phyloP scores from a whole-genome alignment of 2,329 filamentous ascomycete genomes.

The Rhexocercosporidium sp. region DNA sequence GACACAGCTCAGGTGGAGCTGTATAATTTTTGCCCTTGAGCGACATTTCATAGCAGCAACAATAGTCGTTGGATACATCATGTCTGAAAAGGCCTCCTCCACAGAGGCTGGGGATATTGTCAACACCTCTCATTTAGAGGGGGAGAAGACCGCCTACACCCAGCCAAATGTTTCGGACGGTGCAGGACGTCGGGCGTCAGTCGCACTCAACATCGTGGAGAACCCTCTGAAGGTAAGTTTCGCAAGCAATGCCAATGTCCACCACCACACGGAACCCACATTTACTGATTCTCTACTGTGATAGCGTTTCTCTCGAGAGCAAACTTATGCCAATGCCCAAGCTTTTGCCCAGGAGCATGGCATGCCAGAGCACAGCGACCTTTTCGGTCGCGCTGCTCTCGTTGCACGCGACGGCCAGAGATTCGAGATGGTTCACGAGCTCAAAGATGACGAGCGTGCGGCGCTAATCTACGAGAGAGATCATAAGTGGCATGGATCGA shows the following conservation, averaged over 20 bases:
- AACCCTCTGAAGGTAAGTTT: slow-evolving; percentile 14
- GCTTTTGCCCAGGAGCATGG: slow-evolving; percentile 64
- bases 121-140: slow-evolving; percentile 7
- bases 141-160: background rate
- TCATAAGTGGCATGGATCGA: slow-evolving; percentile 70
- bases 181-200: background rate
- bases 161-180: background rate
- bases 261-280: background rate
- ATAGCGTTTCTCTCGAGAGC: slow-evolving; percentile 48
- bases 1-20: background rate
- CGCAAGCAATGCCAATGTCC: background rate
- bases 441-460: slow-evolving; percentile 40
- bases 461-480: slow-evolving; percentile 57
- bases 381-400: slow-evolving; percentile 67
- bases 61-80: background rate
- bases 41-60: background rate
- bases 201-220: slow-evolving; percentile 16
- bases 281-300: background rate
- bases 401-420: slow-evolving; percentile 44
- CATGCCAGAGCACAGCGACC: slow-evolving; percentile 59
- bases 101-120: slow-evolving; percentile 1
- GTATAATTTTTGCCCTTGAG: background rate
- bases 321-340: slow-evolving; percentile 50
- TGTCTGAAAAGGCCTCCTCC: slow-evolving; percentile 7
- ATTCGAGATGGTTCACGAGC: slow-evolving; percentile 28